A percentile compares a stretch with the other conserved stretches of the same genome.
Evolutionary conservation across 2,329 filamentous ascomycete species (phyloP).

Genomic region (Colletotrichum siamense): DNA sequence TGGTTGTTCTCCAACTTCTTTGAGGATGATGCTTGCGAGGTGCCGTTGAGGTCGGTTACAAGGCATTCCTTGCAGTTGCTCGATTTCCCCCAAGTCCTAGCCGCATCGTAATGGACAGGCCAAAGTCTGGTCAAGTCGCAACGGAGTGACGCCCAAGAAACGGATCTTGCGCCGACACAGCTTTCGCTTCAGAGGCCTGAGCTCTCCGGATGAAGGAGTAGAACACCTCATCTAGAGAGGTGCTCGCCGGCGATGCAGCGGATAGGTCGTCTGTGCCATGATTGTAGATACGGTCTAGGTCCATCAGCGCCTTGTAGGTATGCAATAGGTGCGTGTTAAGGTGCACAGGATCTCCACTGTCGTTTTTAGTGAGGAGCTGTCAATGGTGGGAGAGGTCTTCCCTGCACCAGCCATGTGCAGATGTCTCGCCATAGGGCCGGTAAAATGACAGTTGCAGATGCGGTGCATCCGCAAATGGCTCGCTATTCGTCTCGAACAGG

Average conservation of each 20-base stretch:
- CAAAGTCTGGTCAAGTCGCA: neutral
- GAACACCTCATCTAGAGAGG: neutral
- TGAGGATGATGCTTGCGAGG: neutral
- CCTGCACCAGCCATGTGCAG: conserved; percentile 36
- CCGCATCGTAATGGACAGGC: neutral
- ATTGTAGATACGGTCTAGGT: neutral
- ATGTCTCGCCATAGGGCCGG: conserved; percentile 33
- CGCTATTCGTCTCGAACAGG: neutral
- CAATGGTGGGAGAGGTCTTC: conserved; percentile 20
- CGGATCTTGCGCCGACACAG: neutral
- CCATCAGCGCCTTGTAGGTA: neutral
- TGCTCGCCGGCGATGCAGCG: neutral
- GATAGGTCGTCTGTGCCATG: neutral
- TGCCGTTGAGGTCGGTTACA: neutral
- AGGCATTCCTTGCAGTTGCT: neutral
- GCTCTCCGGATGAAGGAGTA: neutral
- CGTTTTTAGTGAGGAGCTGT: conserved; percentile 19
- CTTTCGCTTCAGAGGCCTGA: neutral
- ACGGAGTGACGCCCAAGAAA: neutral
- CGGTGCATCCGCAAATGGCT: neutral
- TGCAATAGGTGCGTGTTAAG: neutral
- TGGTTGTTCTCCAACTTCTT: conserved; percentile 1
- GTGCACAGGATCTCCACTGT: conserved; percentile 10
- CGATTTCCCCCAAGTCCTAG: neutral
- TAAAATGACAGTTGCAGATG: conserved; percentile 30